These are phyloP conservation scores for Curvularia lunata DNA, from an alignment of 2,329 filamentous ascomycete genomes.

Conservation along the genomic window DNA sequence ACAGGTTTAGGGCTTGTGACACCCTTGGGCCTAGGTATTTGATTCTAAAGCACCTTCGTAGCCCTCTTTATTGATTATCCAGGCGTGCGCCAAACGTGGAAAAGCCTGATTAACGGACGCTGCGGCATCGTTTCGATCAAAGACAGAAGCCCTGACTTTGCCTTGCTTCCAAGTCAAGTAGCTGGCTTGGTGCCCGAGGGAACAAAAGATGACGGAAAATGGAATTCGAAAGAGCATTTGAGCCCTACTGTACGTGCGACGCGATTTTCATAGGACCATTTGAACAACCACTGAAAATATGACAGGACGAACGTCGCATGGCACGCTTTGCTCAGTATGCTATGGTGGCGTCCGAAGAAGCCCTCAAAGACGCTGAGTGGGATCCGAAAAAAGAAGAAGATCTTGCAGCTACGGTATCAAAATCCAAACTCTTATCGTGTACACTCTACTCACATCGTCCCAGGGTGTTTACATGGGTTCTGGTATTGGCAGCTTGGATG, in stretches of 20 bases:
- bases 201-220: constrained; percentile 49
- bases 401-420: constrained; percentile 69
- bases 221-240: constrained; percentile 57
- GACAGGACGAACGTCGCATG: constrained; percentile 75
- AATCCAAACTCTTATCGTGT: background rate
- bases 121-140: constrained; percentile 80
- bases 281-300: constrained; percentile 44
- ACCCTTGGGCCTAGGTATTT: constrained; percentile 75
- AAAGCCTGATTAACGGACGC: constrained; percentile 76
- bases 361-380: constrained; percentile 83
- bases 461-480: constrained; percentile 90
- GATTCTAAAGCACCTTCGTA: background rate
- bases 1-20: constrained; percentile 58
- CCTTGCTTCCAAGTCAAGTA: constrained; percentile 79
- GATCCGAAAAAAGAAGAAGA: constrained; percentile 65
- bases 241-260: constrained; percentile 36
- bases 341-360: constrained; percentile 84
- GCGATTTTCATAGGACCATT: background rate
- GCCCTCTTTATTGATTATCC: constrained; percentile 4
- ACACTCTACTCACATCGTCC: constrained; percentile 12
- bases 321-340: constrained; percentile 93
- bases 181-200: constrained; percentile 79
- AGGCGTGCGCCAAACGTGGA: constrained; percentile 80
- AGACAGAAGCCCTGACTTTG: constrained; percentile 67
- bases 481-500: constrained; percentile 92